phyloP scores from a whole-genome alignment of 2,329 filamentous ascomycete genomes.

The Didymella arachidicola region DNA sequence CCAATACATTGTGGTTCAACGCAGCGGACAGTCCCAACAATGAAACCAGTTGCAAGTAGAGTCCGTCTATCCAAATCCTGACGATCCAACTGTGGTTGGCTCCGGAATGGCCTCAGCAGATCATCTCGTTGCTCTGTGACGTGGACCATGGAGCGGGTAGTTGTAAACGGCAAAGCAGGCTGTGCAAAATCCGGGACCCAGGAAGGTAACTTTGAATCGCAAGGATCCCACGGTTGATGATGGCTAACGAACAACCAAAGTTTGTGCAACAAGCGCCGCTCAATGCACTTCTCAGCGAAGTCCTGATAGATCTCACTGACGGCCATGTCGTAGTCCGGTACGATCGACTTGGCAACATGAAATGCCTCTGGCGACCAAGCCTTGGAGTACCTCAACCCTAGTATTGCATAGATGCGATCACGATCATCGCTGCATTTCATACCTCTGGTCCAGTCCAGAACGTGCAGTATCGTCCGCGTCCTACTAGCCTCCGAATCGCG shows the following conservation, averaged over 20 bases:
- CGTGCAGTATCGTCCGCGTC: not conserved
- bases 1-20: not conserved
- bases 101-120: not conserved
- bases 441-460: not conserved
- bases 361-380: not conserved
- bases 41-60: not conserved
- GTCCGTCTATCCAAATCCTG: not conserved
- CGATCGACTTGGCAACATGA: not conserved
- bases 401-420: not conserved
- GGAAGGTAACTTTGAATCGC: not conserved
- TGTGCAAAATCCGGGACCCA: not conserved
- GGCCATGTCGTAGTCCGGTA: not conserved
- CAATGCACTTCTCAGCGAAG: not conserved
- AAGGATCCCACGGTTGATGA: not conserved
- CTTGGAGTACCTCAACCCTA: not conserved
- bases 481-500: not conserved
- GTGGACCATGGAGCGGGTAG: not conserved
- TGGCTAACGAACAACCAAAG: not conserved
- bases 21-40: not conserved
- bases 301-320: not conserved
- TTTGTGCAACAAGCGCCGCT: not conserved
- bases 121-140: not conserved
- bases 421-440: not conserved
- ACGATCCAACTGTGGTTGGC: not conserved
- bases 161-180: not conserved